Evolutionary conservation across 306 rosid species (phyloP).

Genomic region (Glycyrrhiza uralensis): DNA sequence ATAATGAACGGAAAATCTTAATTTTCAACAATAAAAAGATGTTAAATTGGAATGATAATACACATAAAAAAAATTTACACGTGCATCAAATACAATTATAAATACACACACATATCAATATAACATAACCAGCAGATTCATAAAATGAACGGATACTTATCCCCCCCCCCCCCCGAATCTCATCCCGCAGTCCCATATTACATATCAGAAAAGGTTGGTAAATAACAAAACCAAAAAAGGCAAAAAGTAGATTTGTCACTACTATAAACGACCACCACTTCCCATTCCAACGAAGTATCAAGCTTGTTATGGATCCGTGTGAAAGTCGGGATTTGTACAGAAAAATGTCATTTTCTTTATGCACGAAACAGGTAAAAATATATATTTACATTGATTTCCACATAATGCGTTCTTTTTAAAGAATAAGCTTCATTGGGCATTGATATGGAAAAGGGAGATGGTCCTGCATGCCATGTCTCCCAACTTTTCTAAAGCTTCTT

Average conservation of each 20-base stretch:
- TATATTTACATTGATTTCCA: not conserved
- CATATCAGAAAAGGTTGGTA: not conserved
- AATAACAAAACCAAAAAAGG: not conserved
- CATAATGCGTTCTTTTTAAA: not conserved
- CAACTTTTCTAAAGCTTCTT: conserved; percentile 12
- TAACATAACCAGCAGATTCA: no score
- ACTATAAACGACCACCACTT: not conserved
- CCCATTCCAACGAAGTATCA: not conserved
- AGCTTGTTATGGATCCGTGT: not conserved
- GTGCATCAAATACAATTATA: no score
- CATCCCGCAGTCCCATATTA: not conserved
- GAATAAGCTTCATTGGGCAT: not conserved
- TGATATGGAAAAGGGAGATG: not conserved
- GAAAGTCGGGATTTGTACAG: conserved; percentile 11
- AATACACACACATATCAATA: no score
- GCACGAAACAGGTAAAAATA: not conserved
- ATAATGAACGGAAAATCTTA: no score
- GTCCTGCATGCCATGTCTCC: conserved; percentile 25
- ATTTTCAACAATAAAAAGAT: no score
- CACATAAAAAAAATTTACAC: no score
- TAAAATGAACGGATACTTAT: no score
- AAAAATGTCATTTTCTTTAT: not conserved
- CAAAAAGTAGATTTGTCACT: not conserved
- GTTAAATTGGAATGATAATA: no score
- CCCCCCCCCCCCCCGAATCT: not conserved